phyloP scores from a whole-genome alignment of 2,329 filamentous ascomycete species.

The Trichophyton benhamiae region DNA sequence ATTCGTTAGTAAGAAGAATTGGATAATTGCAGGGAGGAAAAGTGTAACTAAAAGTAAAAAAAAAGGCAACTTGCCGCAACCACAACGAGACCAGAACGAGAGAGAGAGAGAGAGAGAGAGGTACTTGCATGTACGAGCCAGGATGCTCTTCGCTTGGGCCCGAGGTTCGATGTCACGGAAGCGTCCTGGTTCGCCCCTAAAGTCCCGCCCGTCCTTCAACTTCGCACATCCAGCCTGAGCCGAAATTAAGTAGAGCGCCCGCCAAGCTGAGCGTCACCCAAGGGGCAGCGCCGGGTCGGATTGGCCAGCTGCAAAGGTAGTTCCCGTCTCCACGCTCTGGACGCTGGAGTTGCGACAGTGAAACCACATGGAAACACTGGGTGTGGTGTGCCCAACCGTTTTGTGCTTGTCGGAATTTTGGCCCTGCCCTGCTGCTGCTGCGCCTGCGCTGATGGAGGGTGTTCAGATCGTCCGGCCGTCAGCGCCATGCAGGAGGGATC shows the following conservation, averaged over 20 bases:
- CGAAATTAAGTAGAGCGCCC: conserved; percentile 1
- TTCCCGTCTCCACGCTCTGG: conserved; percentile 1
- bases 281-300: neutral
- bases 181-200: conserved; percentile 1
- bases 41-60: neutral
- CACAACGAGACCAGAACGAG: neutral
- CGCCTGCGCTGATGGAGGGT: neutral
- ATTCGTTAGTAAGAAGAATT: neutral
- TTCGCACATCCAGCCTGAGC: neutral
- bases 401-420: neutral
- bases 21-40: neutral
- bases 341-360: neutral
- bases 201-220: neutral
- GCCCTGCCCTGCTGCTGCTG: neutral
- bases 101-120: neutral
- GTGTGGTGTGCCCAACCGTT: conserved; percentile 3
- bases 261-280: neutral
- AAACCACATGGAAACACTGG: conserved; percentile 2
- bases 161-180: conserved; percentile 4
- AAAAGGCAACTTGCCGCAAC: neutral
- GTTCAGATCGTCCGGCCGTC: conserved; percentile 2
- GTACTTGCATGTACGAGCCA: neutral
- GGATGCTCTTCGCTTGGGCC: conserved; percentile 3
- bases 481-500: conserved; percentile 4
- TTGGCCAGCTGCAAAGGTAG: conserved; percentile 2